phyloP scores from a whole-genome alignment of 2,329 filamentous ascomycete species.

The Incumbomyces lentus region DNA sequence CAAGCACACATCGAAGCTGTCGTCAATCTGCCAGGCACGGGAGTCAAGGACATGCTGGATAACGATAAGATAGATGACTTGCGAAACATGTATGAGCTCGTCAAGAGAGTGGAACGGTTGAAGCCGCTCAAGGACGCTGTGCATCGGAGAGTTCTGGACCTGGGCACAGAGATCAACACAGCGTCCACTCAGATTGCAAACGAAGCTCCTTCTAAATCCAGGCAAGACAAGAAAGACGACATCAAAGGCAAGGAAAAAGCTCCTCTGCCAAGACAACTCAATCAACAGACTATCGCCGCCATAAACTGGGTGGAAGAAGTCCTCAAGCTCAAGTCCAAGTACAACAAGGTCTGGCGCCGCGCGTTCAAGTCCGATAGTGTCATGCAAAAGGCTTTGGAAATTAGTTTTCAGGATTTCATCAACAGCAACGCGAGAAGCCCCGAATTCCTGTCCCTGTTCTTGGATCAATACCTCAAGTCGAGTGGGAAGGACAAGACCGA shows the following conservation, averaged over 20 bases:
- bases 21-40: slow-evolving; percentile 72
- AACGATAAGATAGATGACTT: slow-evolving; percentile 74
- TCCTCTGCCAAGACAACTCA: slow-evolving; percentile 47
- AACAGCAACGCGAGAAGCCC: slow-evolving; percentile 77
- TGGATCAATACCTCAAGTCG: slow-evolving; percentile 91
- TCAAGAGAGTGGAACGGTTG: slow-evolving; percentile 69
- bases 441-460: slow-evolving; percentile 90
- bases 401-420: slow-evolving; percentile 87
- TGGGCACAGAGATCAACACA: slow-evolving; percentile 76
- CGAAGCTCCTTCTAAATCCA: slow-evolving; percentile 34
- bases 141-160: slow-evolving; percentile 63
- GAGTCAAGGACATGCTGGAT: slow-evolving; percentile 81
- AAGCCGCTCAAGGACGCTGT: slow-evolving; percentile 58
- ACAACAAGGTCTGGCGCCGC: slow-evolving; percentile 63
- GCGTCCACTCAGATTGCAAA: slow-evolving; percentile 42
- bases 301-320: slow-evolving; percentile 95
- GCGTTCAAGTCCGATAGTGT: slow-evolving; percentile 68
- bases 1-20: slow-evolving; percentile 67
- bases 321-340: slow-evolving; percentile 74
- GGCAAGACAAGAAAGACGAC: slow-evolving; percentile 29
- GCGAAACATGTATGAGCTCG: slow-evolving; percentile 67
- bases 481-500: slow-evolving; percentile 91
- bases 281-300: slow-evolving; percentile 74
- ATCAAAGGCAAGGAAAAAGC: slow-evolving; percentile 43
- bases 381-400: slow-evolving; percentile 71